Evolutionary conservation across 768 basidiomycete genomes (phyloP), one percentile per base, ranked within the genome.

Genomic region (Lactarius deliciosus): DNA sequence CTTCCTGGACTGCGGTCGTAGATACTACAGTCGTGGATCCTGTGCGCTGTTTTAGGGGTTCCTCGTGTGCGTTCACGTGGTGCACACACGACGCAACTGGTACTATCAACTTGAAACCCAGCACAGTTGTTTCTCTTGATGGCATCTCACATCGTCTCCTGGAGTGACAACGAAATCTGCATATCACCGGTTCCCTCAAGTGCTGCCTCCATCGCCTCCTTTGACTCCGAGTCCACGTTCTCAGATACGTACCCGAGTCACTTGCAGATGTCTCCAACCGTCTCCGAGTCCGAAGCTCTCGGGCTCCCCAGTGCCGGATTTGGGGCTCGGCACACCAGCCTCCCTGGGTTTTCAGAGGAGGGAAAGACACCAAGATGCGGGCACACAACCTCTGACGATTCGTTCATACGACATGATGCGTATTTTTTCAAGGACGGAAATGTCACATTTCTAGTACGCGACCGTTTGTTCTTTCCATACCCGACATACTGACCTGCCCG

Each of bases 371-470:
- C 22, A 9, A 10, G 28, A 9, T 47, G 38, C 11, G 30, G 22
- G 34, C 40, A 43, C 28, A 45, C 56, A 15, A 38, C 22, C 9
- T 10, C 32, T 10, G 61, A 60, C 5, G n/a, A 57, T 22, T 32
- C 56, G 5, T 67, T 69, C 36, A 16, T 32, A 20, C 63, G 63
- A 25, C 67, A 70, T 22, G 36, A 50, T 30, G 32, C 53, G n/a
- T 69, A 68, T 54, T 70, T 60, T 32, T 64, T 70, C 38, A 34
- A 22, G 0, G 69, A 68, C 28, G 66, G 69, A 10, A 70, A 68
- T 18, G 28, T 70, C 20, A 70, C 63, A 1, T 68, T 70, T 57
- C 41, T 70, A 10, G 69, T 70, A 4, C 5, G 60, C 50, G n/a
- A 8, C 40, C 57, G 30, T 41, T 20, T 15, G 30, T 38, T 1